phyloP scores from a whole-genome alignment of 2,329 filamentous ascomycete species.

The Alternaria ventricosa region DNA sequence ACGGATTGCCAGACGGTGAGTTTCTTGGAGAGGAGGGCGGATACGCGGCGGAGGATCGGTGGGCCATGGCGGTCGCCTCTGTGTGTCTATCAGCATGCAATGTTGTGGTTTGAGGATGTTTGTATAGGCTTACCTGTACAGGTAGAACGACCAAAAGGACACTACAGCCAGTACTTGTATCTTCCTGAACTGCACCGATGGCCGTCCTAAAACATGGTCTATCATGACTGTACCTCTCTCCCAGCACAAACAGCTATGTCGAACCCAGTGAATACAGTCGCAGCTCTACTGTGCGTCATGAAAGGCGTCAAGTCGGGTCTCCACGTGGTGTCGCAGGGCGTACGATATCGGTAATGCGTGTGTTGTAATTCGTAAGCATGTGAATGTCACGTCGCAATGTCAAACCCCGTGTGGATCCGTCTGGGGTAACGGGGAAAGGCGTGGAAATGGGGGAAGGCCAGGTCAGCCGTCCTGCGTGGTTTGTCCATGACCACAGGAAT shows the following conservation, averaged over 20 bases:
- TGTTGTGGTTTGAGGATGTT: neutral
- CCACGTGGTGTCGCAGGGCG: neutral
- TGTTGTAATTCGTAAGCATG: slow-evolving; percentile 1
- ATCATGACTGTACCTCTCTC: slow-evolving; percentile 36
- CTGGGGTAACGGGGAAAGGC: slow-evolving; percentile 4
- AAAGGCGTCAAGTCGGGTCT: slow-evolving; percentile 16
- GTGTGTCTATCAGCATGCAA: slow-evolving; percentile 19
- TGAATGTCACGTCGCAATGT: slow-evolving; percentile 2
- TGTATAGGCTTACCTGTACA: slow-evolving; percentile 67
- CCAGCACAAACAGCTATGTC: neutral
- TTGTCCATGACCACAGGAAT: slow-evolving; percentile 17
- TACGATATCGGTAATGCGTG: neutral
- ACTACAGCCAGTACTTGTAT: slow-evolving; percentile 91
- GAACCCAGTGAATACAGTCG: neutral
- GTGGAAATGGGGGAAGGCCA: neutral
- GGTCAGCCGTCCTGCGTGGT: slow-evolving; percentile 16
- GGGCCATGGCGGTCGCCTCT: slow-evolving; percentile 90
- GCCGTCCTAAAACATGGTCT: slow-evolving; percentile 90
- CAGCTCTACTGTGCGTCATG: slow-evolving; percentile 15
- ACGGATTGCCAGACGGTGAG: slow-evolving; percentile 91
- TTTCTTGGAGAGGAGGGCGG: slow-evolving; percentile 70
- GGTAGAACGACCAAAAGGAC: slow-evolving; percentile 87
- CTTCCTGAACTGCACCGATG: slow-evolving; percentile 88
- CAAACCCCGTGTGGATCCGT: slow-evolving; percentile 1
- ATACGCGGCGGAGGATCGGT: slow-evolving; percentile 74